A percentile compares a stretch with the other conserved stretches of the same genome.
These are phyloP conservation scores for Pouteria campechiana DNA, from an alignment of 179 eudicot genomes.

Conservation along the genomic window DNA sequence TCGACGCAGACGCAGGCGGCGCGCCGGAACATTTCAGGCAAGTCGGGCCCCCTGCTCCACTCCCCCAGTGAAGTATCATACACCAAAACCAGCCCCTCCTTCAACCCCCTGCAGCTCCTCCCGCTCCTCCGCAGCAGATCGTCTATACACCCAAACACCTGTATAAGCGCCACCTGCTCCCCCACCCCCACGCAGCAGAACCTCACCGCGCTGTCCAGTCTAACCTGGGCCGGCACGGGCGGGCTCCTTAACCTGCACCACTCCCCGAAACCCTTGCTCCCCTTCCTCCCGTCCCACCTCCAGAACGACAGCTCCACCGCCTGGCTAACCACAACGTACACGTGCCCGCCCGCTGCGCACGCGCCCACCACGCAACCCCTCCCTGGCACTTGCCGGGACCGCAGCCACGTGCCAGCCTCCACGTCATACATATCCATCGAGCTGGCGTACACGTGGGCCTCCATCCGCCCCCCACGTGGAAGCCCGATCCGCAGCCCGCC, in stretches of 20 bases:
- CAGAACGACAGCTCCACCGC: slow-evolving; percentile 80
- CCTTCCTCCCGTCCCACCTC: slow-evolving; percentile 46
- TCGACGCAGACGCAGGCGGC: slow-evolving; percentile 68
- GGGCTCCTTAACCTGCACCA: slow-evolving; percentile 65
- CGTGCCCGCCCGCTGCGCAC: slow-evolving; percentile 41
- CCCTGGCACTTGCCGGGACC: slow-evolving; percentile 57
- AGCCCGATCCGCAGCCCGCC: slow-evolving; percentile 60
- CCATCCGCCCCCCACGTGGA: slow-evolving; percentile 16
- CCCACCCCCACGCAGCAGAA: slow-evolving; percentile 56
- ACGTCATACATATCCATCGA: slow-evolving; percentile 80
- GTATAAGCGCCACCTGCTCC: slow-evolving; percentile 63
- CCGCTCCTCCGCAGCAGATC: slow-evolving; percentile 53
- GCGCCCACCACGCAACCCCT: slow-evolving; percentile 93
- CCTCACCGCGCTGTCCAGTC: slow-evolving; percentile 62
- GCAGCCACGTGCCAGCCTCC: slow-evolving; percentile 41
- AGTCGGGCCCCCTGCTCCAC: slow-evolving; percentile 61
- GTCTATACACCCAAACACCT: slow-evolving; percentile 57
- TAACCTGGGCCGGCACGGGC: slow-evolving; percentile 54
- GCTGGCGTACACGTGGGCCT: slow-evolving; percentile 48
- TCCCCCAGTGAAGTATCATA: slow-evolving; percentile 52
- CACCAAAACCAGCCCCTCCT: slow-evolving; percentile 55
- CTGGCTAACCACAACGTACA: slow-evolving; percentile 67
- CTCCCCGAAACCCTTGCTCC: slow-evolving; percentile 38
- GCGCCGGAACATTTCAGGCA: slow-evolving; percentile 55
- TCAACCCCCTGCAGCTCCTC: slow-evolving; percentile 42